phyloP scores from a whole-genome alignment of 2,329 filamentous ascomycete species.

The Chaetomiaceae sp. region DNA sequence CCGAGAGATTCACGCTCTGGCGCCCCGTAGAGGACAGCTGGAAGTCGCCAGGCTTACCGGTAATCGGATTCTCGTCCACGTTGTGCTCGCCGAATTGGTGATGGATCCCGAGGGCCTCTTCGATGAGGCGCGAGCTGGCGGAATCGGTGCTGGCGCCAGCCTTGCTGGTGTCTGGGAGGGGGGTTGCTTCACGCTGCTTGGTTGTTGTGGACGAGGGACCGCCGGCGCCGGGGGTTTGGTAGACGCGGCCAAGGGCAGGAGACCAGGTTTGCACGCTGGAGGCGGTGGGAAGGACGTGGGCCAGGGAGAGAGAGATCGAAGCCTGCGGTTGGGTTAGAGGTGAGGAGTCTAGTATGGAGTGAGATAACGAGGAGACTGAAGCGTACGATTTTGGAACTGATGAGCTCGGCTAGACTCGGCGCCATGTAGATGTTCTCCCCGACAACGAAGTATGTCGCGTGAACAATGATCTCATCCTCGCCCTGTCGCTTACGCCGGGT shows the following conservation, averaged over 20 bases:
- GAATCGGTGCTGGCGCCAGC: slow-evolving; percentile 29
- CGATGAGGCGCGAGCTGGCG: slow-evolving; percentile 45
- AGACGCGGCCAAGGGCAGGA: slow-evolving; percentile 50
- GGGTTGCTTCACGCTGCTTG: slow-evolving; percentile 46
- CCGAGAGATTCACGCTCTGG: slow-evolving; percentile 33
- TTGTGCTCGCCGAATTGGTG: slow-evolving; percentile 59
- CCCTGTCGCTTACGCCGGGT: slow-evolving; percentile 53
- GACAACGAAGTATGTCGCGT: slow-evolving; percentile 60
- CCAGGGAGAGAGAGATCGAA: slow-evolving; percentile 51
- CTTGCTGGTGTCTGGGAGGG: slow-evolving; percentile 39
- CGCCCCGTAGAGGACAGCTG: slow-evolving; percentile 59
- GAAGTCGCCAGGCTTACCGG: slow-evolving; percentile 61
- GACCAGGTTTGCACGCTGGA: slow-evolving; percentile 52
- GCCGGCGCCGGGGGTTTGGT: slow-evolving; percentile 38
- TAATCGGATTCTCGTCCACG: slow-evolving; percentile 65
- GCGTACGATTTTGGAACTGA: slow-evolving; percentile 55
- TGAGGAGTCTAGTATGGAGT: background rate
- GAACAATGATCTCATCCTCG: slow-evolving; percentile 55
- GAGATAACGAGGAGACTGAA: background rate
- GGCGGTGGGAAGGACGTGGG: slow-evolving; percentile 48
- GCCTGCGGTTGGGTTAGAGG: slow-evolving; percentile 35
- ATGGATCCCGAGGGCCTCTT: slow-evolving; percentile 56
- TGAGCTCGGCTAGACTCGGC: slow-evolving; percentile 55
- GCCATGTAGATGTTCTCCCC: slow-evolving; percentile 66
- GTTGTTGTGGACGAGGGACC: background rate